Evolutionary conservation across 1,284 basidiomycete genomes (phyloP), one percentile per base, ranked within the genome.

Genomic region (Entoloma clypeatum): DNA sequence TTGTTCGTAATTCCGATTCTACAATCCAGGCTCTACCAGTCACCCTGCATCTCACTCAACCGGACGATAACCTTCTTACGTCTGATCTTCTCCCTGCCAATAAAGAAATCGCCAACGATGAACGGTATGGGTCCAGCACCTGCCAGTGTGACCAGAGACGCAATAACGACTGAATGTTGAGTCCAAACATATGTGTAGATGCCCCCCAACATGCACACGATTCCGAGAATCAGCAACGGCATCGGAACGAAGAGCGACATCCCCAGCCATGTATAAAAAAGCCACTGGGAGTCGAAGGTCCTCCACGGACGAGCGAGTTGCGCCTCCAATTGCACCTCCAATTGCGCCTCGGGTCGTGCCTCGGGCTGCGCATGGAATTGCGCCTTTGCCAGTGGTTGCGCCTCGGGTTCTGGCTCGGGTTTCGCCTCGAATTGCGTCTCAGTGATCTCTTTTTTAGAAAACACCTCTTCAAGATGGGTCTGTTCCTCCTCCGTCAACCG

Each of bases 1-100:
- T n/a, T n/a, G n/a, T n/a, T n/a, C n/a, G n/a, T n/a, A n/a, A n/a
- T n/a, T n/a, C n/a, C n/a, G n/a, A n/a, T n/a, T n/a, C n/a, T n/a
- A n/a, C n/a, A n/a, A n/a, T n/a, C n/a, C n/a, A n/a, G 31, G 9
- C 13, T 33, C 33, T 29, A 51, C 43, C 43, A 51, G 22, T 48
- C 49, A 7, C 49, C 49, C 34, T 43, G 47, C 34, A 45, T 40
- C 40, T 36, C 31, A 21, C 49, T 51, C 37, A 51, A 33, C 7
- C 41, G 5, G 3, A 16, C 5, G 13, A 51, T 48, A 16, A 51
- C 23, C 22, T 10, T 27, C 9, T 10, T 24, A 28, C 49, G 26
- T 11, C 31, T 24, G 17, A n/a, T 17, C 17, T 31, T 6, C 4
- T 44, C 17, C 16, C 11, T 17, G 10, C 47, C 44, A 36, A 49